phyloP scores from a whole-genome alignment of 2,329 filamentous ascomycete genomes.

The Thermoascus crustaceus region DNA sequence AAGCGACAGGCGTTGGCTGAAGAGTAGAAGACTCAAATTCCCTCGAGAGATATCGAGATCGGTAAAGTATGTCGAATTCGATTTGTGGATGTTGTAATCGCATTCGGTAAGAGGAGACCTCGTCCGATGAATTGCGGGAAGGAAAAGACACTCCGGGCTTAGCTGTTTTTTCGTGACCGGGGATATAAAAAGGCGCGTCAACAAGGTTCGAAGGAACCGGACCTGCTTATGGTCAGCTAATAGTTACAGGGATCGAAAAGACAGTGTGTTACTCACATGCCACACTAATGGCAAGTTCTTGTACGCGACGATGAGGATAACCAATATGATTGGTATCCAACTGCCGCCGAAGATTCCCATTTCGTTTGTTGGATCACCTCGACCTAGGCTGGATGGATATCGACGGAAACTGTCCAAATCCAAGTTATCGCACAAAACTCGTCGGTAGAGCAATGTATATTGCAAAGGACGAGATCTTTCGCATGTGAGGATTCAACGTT shows the following conservation, averaged over 20 bases:
- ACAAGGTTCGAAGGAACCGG: background rate
- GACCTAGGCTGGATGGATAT: no score
- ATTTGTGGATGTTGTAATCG: constrained; percentile 21
- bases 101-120: constrained; percentile 2
- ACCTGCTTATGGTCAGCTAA: background rate
- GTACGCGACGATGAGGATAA: background rate
- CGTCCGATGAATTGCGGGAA: background rate
- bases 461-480: no score
- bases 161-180: background rate
- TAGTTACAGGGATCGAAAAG: background rate
- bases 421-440: no score
- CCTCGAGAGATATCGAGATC: constrained; percentile 47
- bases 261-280: background rate
- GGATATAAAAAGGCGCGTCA: background rate
- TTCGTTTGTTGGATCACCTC: no score
- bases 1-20: background rate
- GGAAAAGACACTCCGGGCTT: background rate
- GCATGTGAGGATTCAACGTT: no score
- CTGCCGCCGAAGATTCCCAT: background rate
- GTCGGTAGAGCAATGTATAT: no score
- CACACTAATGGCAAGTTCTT: background rate
- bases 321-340: background rate
- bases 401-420: no score
- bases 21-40: constrained; percentile 31
- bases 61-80: constrained; percentile 47